Conservation (phyloP, 345 rosid species). For the Hirschfeldia incana region DNA sequence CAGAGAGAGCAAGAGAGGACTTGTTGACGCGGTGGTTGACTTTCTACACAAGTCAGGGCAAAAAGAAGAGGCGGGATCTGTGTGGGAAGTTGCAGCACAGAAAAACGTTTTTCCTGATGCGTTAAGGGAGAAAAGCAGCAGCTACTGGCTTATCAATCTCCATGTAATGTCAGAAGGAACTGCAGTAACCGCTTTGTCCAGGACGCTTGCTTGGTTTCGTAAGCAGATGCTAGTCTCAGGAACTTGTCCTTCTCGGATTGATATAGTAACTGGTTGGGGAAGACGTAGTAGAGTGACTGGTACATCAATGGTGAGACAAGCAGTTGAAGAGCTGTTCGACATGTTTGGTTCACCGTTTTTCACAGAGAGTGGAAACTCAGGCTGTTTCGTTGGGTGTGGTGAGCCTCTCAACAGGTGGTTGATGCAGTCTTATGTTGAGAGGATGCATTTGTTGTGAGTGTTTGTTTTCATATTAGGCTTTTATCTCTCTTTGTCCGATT, state of each 20-base stretch:
- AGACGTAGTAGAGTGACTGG: constrained; percentile 90
- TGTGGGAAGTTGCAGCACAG: constrained; percentile 86
- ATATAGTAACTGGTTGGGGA: constrained; percentile 97
- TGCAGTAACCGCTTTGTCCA: constrained; percentile 75
- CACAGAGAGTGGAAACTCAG: constrained; percentile 80
- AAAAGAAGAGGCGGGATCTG: constrained; percentile 88
- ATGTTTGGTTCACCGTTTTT: constrained; percentile 80
- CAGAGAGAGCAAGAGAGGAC: constrained; percentile 96
- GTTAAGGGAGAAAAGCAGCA: constrained; percentile 67
- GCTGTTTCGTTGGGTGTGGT: constrained; percentile 88
- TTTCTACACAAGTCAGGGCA: constrained; percentile 90
- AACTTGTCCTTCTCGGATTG: constrained; percentile 66
- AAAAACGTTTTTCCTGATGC: constrained; percentile 87
- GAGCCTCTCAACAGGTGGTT: constrained; percentile 79
- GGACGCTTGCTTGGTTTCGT: constrained; percentile 91
- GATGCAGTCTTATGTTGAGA: constrained; percentile 75
- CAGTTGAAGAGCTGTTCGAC: constrained; percentile 73
- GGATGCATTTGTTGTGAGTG: constrained; percentile 83
- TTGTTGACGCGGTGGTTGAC: constrained; percentile 82
- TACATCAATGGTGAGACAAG: constrained; percentile 75
- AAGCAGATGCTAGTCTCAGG: constrained; percentile 70
- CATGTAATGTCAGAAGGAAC: constrained; percentile 99
- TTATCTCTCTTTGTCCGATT: background rate
- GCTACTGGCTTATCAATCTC: constrained; percentile 91
- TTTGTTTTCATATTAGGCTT: constrained; percentile 13